Evolutionary conservation across 1,284 basidiomycete species (phyloP), one percentile per base, ranked within the genome.

Genomic region (Moesziomyces parantarcticus): DNA sequence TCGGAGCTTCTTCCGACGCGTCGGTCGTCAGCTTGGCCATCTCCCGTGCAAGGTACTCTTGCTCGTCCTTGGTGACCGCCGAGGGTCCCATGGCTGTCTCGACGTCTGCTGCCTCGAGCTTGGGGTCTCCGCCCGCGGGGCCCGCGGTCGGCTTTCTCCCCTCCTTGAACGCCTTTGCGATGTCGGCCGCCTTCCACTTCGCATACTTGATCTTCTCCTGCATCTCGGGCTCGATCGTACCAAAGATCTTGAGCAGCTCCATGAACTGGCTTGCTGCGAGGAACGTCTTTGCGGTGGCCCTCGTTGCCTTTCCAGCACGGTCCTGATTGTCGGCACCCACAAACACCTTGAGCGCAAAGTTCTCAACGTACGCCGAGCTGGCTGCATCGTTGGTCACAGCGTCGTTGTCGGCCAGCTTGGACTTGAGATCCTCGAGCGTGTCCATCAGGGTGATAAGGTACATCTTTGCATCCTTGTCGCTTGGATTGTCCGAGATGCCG

Each of bases 151-250:
- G 78, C 42, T 50, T 69, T 16, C 73, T 45, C 5, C 45, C 92
- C 83, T 94, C 92, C n/a, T 92, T 89, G 80, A 92, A 88, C 2
- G 93, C 92, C 83, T 92, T 94, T 20, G 90, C 88, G 42, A 96
- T 93, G 72, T 94, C 92, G 7, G 90, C 89, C 32, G 93, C 93
- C 83, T 94, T 94, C 93, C 93, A 95, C 85, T 94, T 94, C 8
- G 92, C 88, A 84, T 96, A 96, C 56, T 89, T 90, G 52, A 93
- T 88, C 85, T 94, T 95, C 67, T 90, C 90, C 63, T 88, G 87
- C 60, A 88, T 88, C 48, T 85, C 84, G 32, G 72, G 55, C 32
- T 84, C 78, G 10, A 81, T 43, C 11, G 80, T 66, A 26, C 90
- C 90, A 82, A 94, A 95, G 13, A 90, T 88, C 44, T 88, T 88